A percentile compares a stretch with the other conserved stretches of the same genome.
Evolutionary conservation across 768 basidiomycete species (phyloP).

Genomic region (Boletus tomentosulus): DNA sequence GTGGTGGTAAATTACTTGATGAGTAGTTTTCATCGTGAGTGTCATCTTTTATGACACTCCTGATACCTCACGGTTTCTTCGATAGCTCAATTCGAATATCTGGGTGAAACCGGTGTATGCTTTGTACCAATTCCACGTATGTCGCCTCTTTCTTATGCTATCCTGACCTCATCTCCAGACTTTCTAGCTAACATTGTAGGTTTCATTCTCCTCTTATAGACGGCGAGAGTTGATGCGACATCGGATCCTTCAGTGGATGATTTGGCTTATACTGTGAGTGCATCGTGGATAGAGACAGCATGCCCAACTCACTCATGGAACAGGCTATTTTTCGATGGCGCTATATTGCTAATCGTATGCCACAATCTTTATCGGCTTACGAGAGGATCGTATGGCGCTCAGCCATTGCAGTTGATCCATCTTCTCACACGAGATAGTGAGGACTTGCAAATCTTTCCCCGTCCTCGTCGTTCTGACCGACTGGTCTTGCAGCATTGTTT

Average conservation of each 20-base stretch:
- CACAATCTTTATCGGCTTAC: neutral
- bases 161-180: neutral
- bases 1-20: neutral
- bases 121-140: constrained; percentile 2
- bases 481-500: constrained; percentile 5
- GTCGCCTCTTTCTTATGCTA: neutral
- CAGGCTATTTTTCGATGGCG: constrained; percentile 11
- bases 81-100: constrained; percentile 6
- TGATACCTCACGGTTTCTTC: neutral
- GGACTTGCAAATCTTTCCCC: neutral
- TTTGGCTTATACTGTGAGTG: constrained; percentile 14
- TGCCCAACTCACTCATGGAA: neutral
- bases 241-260: neutral
- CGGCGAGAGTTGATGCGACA: neutral
- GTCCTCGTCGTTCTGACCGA: neutral
- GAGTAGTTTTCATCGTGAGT: neutral
- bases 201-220: neutral
- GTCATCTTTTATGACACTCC: no score
- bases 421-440: constrained; percentile 24
- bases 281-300: neutral
- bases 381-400: neutral
- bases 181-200: constrained; percentile 9
- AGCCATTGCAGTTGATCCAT: constrained; percentile 1
- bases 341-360: constrained; percentile 1
- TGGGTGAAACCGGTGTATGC: constrained; percentile 14